Evolutionary conservation across 805 yeast species (phyloP).

Genomic region (Candida corydali): DNA sequence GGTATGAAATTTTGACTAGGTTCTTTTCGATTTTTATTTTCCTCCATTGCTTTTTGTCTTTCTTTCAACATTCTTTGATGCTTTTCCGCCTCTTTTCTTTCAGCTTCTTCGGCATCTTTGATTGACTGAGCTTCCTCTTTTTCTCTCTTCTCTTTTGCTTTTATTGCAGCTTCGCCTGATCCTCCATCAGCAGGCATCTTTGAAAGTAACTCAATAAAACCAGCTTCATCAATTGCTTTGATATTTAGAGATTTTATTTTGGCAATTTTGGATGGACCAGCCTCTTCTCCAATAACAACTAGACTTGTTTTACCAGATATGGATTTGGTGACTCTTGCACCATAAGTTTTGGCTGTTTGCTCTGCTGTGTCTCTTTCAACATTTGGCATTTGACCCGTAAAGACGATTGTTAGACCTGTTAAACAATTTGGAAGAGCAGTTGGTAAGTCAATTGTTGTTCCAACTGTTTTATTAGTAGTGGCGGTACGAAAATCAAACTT

Average conservation of each 20-base stretch:
- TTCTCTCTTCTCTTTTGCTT: conserved; percentile 64
- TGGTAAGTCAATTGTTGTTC: conserved; percentile 53
- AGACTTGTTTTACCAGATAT: conserved; percentile 81
- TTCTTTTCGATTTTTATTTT: neutral
- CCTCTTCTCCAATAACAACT: conserved; percentile 91
- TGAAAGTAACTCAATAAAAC: conserved; percentile 67
- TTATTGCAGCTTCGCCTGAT: conserved; percentile 69
- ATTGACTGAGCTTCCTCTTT: conserved; percentile 59
- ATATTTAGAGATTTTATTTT: conserved; percentile 69
- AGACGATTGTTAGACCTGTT: conserved; percentile 84
- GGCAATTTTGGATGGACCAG: conserved; percentile 91
- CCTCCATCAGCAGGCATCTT: conserved; percentile 95
- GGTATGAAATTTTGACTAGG: conserved; percentile 11
- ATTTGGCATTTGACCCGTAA: conserved; percentile 84
- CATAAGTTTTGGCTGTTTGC: conserved; percentile 74
- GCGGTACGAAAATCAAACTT: conserved; percentile 54
- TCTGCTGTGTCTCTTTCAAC: conserved; percentile 76
- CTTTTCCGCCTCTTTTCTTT: conserved; percentile 47
- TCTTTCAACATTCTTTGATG: conserved; percentile 14
- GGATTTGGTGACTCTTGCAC: conserved; percentile 86
- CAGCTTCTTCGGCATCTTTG: conserved; percentile 36
- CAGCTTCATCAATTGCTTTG: conserved; percentile 83
- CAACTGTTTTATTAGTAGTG: conserved; percentile 17
- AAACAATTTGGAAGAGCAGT: conserved; percentile 83
- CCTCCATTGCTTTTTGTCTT: neutral